Base-by-base conservation (phyloP, 768 basidiomycete species). In the Boletus sp. region DNA sequence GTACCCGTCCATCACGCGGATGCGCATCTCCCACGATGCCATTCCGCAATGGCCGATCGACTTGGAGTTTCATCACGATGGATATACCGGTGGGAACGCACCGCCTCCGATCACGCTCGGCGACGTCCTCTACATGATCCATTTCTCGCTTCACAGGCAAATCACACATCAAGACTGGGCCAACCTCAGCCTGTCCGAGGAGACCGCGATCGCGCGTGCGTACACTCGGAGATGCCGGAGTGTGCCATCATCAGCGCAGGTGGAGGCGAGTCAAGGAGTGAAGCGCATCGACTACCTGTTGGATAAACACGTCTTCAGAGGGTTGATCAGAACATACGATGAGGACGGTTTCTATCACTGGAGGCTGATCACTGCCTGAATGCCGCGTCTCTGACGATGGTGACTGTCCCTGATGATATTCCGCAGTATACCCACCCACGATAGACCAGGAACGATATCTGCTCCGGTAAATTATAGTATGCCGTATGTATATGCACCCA, bases 11-110 rank as follows among this genome's bases (percentile, higher is more conserved):
- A 67, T 83, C 48, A 78, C 76, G 10, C 76, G 73, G 36, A 77
- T 89, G 62, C 77, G 79, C n/a, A 83, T 90, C 63, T 64, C 77
- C 1, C 83, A 80, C 64, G 83, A 88, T 50, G 59, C 64, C 15
- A 75, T 86, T 48, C 82, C 83, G 0, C 63, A 78, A n/a, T 89
- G 86, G 86, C 81, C 84, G 14, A 76, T 88, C 51, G 77, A 81
- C 55, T 67, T 89, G 49, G 72, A 77, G 45, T 77, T 74, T 61
- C 71, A 73, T 11, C 57, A 67, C 36, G 65, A 68, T 58, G 71
- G 33, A 44, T 71, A 66, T 50, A 35, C 67, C 55, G 37, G 7
- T 17, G 33, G 67, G 60, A 55, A 68, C 47, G 37, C 55, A 3
- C 54, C 64, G 20, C 76, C 76, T 2, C 78, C 80, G 3, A 83